Evolutionary conservation across 306 rosid species (phyloP).

Genomic region (Albizia julibrissin): DNA sequence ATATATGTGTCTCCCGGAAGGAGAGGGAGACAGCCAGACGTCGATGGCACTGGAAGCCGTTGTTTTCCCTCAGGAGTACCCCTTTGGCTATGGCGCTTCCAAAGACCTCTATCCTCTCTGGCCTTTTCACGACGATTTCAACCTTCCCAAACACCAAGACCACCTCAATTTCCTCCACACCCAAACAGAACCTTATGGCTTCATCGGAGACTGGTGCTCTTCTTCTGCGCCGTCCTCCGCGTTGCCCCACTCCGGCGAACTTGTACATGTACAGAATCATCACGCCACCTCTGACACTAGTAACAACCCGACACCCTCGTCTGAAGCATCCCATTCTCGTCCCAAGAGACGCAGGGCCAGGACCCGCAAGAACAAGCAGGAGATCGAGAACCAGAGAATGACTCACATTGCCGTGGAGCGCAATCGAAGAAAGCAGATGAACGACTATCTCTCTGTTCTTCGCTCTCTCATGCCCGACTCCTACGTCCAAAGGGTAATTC

Average conservation of each 20-base stretch:
- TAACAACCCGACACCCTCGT: not conserved
- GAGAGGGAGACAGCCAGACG: slow-evolving; percentile 26
- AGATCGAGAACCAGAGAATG: slow-evolving; percentile 95
- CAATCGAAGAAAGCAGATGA: slow-evolving; percentile 93
- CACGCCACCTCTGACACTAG: slow-evolving; percentile 38
- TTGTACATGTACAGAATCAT: slow-evolving; percentile 33
- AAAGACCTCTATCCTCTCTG: slow-evolving; percentile 47
- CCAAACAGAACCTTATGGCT: slow-evolving; percentile 54
- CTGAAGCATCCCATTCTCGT: slow-evolving; percentile 44
- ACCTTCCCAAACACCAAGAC: slow-evolving; percentile 34
- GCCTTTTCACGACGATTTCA: slow-evolving; percentile 28
- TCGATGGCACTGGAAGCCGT: slow-evolving; percentile 84
- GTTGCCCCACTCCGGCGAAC: slow-evolving; percentile 30
- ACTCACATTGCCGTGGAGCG: slow-evolving; percentile 98
- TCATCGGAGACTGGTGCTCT: slow-evolving; percentile 42
- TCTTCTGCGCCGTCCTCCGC: slow-evolving; percentile 24
- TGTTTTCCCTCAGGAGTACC: slow-evolving; percentile 63
- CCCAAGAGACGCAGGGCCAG: slow-evolving; percentile 70
- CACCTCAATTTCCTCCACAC: slow-evolving; percentile 45
- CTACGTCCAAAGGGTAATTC: slow-evolving; percentile 85
- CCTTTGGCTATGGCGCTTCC: slow-evolving; percentile 40
- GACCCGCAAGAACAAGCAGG: slow-evolving; percentile 76
- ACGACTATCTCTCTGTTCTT: slow-evolving; percentile 88
- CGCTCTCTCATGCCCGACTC: slow-evolving; percentile 89
- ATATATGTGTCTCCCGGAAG: slow-evolving; percentile 37